phyloP scores from a whole-genome alignment of 352 stramenopile species.

The Phytophthora citrophthora region DNA sequence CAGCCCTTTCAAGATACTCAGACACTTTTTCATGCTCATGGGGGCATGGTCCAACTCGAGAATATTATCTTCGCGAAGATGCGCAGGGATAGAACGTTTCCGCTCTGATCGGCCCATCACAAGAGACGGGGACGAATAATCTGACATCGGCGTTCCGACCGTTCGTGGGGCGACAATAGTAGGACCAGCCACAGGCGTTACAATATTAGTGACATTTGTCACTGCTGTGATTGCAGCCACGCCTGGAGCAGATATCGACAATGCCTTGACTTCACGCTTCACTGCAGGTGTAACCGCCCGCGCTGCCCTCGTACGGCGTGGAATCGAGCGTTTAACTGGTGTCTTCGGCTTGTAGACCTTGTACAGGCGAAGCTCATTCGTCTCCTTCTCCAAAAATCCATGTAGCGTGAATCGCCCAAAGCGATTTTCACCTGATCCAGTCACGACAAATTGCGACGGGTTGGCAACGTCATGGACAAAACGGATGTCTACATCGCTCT shows the following conservation, averaged over 20 bases:
- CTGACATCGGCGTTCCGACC: constrained; percentile 52
- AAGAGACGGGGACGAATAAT: constrained; percentile 60
- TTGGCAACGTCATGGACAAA: constrained; percentile 81
- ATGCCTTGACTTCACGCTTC: constrained; percentile 45
- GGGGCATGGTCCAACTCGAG: constrained; percentile 78
- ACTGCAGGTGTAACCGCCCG: constrained; percentile 31
- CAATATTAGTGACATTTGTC: constrained; percentile 25
- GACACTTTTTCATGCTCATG: constrained; percentile 81
- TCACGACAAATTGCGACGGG: constrained; percentile 74
- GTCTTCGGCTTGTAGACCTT: constrained; percentile 90
- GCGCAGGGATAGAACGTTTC: constrained; percentile 76
- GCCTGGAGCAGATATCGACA: constrained; percentile 38
- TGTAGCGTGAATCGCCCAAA: constrained; percentile 82
- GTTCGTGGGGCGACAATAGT: constrained; percentile 44
- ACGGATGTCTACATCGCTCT: constrained; percentile 82
- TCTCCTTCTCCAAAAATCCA: constrained; percentile 75
- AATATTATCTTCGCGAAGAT: constrained; percentile 84
- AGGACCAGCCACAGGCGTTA: constrained; percentile 29
- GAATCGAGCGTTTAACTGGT: constrained; percentile 72
- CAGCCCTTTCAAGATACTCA: constrained; percentile 76
- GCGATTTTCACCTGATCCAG: constrained; percentile 76
- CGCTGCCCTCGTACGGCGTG: constrained; percentile 50
- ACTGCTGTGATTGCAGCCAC: constrained; percentile 31
- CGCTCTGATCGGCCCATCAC: constrained; percentile 67
- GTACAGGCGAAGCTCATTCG: constrained; percentile 82